Base-by-base conservation (phyloP, 768 basidiomycete species). In the Bullera alba region DNA sequence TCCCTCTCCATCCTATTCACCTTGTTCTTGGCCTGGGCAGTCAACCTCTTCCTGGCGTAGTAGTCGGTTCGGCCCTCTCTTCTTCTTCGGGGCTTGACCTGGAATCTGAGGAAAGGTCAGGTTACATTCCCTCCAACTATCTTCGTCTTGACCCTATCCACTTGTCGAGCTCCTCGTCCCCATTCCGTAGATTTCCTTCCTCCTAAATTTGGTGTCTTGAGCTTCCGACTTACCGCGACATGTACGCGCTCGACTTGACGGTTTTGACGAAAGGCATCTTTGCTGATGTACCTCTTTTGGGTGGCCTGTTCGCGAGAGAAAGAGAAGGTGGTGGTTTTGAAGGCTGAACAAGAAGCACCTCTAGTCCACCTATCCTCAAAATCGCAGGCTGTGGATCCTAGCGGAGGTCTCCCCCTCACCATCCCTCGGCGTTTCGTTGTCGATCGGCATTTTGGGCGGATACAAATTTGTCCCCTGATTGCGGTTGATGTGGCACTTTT, bases 31-130 rank as follows among this genome's bases (percentile, higher is more conserved):
- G 95, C 91, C 80, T 99, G 95, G 53, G 87, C 83, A 60, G 97
- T 83, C 48, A 99, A 82, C 61, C 92, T 84, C 79, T 96, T 95
- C 63, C 95, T 87, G 58, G 95, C 95, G 67, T 97, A 96, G 81
- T 97, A 99, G 73, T 99, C 95, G 55, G 95, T 99, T 80, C 93
- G 97, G 54, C 95, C 95, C 78, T 99, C 95, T 73, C 91, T 83
- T 61, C 95, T 80, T 71, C 95, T 80, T 73, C 93, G 87, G 77
- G 95, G 95, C 79, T 97, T 97, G 69, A 97, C 92, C 79, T 95
- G 90, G 80, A 85, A 95, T 58, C 92, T 84, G 43, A 55, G 54
- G 49, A 51, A 53, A 27, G 27, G 21, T 23, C 10, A 21, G 16
- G 6, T 26, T 43, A 15, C 12, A 16, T 19, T 23, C 26, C 35